Evolutionary conservation across 2,329 filamentous ascomycete genomes (phyloP).

Genomic region (Aspergillus sp.): DNA sequence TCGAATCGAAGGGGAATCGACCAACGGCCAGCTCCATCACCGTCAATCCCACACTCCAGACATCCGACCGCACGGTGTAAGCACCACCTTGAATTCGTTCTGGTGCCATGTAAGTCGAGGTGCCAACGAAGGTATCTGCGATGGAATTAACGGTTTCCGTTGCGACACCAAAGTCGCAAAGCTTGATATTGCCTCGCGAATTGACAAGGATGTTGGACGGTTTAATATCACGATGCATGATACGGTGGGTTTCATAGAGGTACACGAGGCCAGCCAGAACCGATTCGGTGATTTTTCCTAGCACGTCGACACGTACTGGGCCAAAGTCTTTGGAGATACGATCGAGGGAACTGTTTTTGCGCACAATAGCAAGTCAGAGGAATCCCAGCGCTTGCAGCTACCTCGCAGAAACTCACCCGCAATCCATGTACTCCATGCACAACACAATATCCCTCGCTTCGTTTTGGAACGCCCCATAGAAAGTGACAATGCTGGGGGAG

Average conservation of each 20-base stretch:
- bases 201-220: constrained; percentile 97
- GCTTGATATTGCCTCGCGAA: constrained; percentile 87
- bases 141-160: constrained; percentile 97
- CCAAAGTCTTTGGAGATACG: constrained; percentile 91
- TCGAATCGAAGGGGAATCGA: constrained; percentile 86
- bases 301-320: constrained; percentile 87
- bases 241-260: constrained; percentile 89
- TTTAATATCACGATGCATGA: constrained; percentile 99
- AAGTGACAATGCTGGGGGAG: constrained; percentile 92
- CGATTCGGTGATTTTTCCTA: constrained; percentile 96
- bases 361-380: not conserved
- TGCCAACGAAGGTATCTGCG: constrained; percentile 95
- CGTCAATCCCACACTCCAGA: constrained; percentile 93
- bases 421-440: constrained; percentile 99
- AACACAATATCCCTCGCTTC: constrained; percentile 96
- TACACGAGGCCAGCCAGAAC: constrained; percentile 90
- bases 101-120: constrained; percentile 98
- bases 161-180: constrained; percentile 98
- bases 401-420: constrained; percentile 62
- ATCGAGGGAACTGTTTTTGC: constrained; percentile 67
- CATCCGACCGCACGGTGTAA: constrained; percentile 96
- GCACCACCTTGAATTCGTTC: constrained; percentile 95
- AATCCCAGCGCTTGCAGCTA: not conserved
- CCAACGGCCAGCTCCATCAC: constrained; percentile 98
- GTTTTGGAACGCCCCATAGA: constrained; percentile 95